These are phyloP conservation scores for Elsinoe arachidis DNA, from an alignment of 2,329 filamentous ascomycete species.

Conservation along the genomic window DNA sequence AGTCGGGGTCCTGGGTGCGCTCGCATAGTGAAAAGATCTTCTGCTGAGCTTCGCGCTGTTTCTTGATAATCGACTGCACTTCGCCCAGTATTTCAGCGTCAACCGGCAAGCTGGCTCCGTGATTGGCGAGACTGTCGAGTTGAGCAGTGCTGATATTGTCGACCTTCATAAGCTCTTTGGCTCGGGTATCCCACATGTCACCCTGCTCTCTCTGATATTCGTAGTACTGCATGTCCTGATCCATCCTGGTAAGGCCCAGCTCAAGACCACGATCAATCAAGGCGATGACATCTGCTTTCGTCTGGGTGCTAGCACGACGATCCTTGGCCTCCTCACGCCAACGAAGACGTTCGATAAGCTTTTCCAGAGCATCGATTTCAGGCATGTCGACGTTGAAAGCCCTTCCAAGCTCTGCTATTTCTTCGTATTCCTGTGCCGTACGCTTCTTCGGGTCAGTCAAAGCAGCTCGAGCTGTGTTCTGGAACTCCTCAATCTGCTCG, in stretches of 20 bases:
- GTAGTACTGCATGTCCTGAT: constrained; percentile 69
- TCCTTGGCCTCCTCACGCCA: constrained; percentile 75
- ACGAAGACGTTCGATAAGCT: constrained; percentile 71
- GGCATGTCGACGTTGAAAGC: constrained; percentile 86
- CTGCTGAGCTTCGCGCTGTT: constrained; percentile 87
- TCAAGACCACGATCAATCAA: constrained; percentile 70
- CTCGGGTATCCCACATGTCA: constrained; percentile 85
- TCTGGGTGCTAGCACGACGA: constrained; percentile 50
- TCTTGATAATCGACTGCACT: constrained; percentile 87
- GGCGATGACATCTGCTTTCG: constrained; percentile 67
- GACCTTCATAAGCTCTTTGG: constrained; percentile 83
- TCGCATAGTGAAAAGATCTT: constrained; percentile 77
- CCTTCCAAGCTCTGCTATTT: constrained; percentile 81
- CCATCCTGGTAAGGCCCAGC: constrained; percentile 68
- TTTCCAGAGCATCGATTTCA: constrained; percentile 74
- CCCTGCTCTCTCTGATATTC: constrained; percentile 68
- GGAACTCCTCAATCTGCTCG: constrained; percentile 76
- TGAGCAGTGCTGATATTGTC: constrained; percentile 91
- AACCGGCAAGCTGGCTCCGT: constrained; percentile 73
- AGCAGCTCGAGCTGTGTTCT: constrained; percentile 61
- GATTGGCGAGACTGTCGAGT: constrained; percentile 78
- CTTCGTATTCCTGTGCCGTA: constrained; percentile 69
- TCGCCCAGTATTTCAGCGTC: constrained; percentile 68
- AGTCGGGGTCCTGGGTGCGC: constrained; percentile 64
- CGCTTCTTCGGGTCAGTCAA: constrained; percentile 57